Evolutionary conservation across 2,329 filamentous ascomycete genomes (phyloP).

Genomic region (Colletotrichum cuscutae): DNA sequence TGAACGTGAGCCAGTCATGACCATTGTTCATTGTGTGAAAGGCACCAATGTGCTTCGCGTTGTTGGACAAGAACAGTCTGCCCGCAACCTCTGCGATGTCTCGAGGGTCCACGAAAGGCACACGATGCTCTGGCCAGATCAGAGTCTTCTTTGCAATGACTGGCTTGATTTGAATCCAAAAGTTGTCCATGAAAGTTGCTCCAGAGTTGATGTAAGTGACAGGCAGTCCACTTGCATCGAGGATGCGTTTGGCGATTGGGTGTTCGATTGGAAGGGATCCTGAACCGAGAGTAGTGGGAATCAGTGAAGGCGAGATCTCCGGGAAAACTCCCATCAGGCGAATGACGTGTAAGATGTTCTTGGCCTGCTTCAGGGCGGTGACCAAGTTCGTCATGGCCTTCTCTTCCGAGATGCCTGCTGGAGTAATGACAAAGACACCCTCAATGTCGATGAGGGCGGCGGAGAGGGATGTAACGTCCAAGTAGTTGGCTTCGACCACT

Average conservation of each 20-base stretch:
- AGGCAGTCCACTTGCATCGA: constrained; percentile 8
- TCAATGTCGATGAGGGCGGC: background rate
- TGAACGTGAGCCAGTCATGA: background rate
- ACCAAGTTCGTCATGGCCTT: background rate
- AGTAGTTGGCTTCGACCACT: background rate
- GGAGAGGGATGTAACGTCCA: background rate
- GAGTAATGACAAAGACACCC: constrained; percentile 8
- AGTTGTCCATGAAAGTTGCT: constrained; percentile 10
- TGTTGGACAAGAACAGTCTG: too few relatives aligned
- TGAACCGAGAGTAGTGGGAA: background rate
- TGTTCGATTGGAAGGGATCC: constrained; percentile 10
- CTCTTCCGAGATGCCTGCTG: background rate
- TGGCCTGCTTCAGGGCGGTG: background rate
- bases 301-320: background rate
- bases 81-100: background rate
- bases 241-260: background rate
- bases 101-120: constrained; percentile 6
- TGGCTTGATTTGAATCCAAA: background rate
- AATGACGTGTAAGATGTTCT: background rate
- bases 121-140: constrained; percentile 19
- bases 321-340: constrained; percentile 9
- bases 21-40: constrained; percentile 17
- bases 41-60: constrained; percentile 4
- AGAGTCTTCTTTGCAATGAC: background rate
- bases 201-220: constrained; percentile 15